These are phyloP conservation scores for Hypoxylon sp. DNA, from an alignment of 2,329 filamentous ascomycete species.

Conservation along the genomic window DNA sequence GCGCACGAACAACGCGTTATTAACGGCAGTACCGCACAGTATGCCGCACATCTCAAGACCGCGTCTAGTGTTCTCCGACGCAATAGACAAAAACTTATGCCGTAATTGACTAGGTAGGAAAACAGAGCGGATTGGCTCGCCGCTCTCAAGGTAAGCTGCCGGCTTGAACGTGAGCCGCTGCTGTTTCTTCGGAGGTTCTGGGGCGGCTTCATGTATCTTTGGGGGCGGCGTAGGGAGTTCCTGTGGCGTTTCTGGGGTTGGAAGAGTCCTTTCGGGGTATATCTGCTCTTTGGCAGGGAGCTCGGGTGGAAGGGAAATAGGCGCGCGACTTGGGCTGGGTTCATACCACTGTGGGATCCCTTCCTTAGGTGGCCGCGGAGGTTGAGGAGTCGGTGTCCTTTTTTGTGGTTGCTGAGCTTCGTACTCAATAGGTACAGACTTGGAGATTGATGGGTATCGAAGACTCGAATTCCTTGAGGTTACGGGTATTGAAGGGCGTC, in stretches of 20 bases:
- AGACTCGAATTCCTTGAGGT: conserved; percentile 56
- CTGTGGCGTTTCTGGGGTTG: conserved; percentile 38
- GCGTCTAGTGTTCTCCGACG: conserved; percentile 79
- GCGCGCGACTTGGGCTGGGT: conserved; percentile 18
- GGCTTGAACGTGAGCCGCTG: conserved; percentile 83
- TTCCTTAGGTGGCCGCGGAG: conserved; percentile 60
- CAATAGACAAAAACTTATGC: conserved; percentile 79
- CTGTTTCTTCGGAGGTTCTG: conserved; percentile 59
- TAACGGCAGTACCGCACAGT: conserved; percentile 89
- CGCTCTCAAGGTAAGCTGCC: conserved; percentile 90
- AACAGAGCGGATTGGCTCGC: conserved; percentile 85
- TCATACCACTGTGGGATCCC: conserved; percentile 26
- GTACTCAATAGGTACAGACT: conserved; percentile 65
- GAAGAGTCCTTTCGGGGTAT: conserved; percentile 52
- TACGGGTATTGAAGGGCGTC: conserved; percentile 10
- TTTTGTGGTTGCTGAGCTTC: conserved; percentile 50
- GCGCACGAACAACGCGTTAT: conserved; percentile 93
- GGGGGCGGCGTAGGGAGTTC: conserved; percentile 52
- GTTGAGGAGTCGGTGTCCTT: conserved; percentile 50
- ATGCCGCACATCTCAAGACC: conserved; percentile 97
- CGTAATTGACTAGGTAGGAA: conserved; percentile 87
- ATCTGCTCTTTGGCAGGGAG: conserved; percentile 53
- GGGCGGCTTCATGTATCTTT: conserved; percentile 49
- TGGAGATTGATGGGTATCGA: conserved; percentile 71
- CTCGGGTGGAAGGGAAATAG: conserved; percentile 47